Evolutionary conservation across 495 filamentous ascomycete genomes (phyloP), one percentile per base, ranked within the genome.

Genomic region (Immersiella caudata): DNA sequence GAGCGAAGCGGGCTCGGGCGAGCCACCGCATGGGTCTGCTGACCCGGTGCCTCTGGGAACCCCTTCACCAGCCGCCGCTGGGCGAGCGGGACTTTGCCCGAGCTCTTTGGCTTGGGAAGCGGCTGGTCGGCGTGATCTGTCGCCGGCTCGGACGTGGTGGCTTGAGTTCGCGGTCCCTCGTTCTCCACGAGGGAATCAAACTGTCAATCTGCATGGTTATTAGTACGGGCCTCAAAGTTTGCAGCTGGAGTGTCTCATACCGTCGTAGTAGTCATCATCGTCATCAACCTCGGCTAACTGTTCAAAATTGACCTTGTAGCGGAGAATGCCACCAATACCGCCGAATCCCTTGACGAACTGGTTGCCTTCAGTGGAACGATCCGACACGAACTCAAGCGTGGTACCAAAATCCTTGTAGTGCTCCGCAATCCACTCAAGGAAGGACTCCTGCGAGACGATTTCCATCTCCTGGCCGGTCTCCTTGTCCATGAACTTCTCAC

Each of bases 301-400:
- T 82, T 99, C 95, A 83, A 99, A 99, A 84, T 99, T 99, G 83
- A 99, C 91, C 84, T 97, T 98, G 88, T 99, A 99, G 68, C 95
- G 92, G 75, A 99, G 89, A 72, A 99, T 89, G 56, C 94, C 94
- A 66, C 95, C 95, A 71, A 99, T 96, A 73, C 95, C 95, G 89
- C 95, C 95, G 75, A 99, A 99, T 64, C 95, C 95, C 82, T 97
- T 97, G 73, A 99, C 95, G 82, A 99, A 99, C 83, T 99, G 95
- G 81, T 99, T 99, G 75, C 95, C 95, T 79, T 99, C 95, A 69
- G 91, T 93, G 46, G 94, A 97, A 40, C 93, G 89, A 77, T 99
- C 95, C 24, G 94, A 97, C 36, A 99, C 96, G 70, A 99, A 99
- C 80, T 99, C 95, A 22, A 99, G 87, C n/a, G 85, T 90, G 46